These are phyloP conservation scores for Pichia inconspicua DNA, from an alignment of 1,139 yeast species.

Conservation along the genomic window DNA sequence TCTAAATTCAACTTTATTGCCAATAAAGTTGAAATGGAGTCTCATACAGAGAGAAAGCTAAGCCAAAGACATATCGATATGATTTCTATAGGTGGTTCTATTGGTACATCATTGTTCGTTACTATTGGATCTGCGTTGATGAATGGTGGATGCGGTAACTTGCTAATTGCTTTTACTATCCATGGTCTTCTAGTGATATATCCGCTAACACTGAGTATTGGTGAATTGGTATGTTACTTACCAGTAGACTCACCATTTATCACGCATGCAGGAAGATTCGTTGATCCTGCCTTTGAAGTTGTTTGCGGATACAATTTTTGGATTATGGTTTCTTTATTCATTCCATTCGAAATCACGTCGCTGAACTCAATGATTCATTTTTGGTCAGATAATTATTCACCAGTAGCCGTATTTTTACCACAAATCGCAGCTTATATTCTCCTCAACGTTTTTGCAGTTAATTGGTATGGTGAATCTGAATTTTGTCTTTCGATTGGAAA, in stretches of 20 bases:
- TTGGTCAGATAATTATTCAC: conserved; percentile 43
- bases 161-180: conserved; percentile 51
- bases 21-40: not conserved
- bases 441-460: conserved; percentile 36
- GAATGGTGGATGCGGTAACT: conserved; percentile 69
- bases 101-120: conserved; percentile 71
- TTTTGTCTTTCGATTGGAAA: conserved; percentile 53
- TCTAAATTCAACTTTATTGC: not conserved
- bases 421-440: conserved; percentile 31
- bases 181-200: conserved; percentile 35
- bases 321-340: conserved; percentile 40
- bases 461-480: conserved; percentile 53
- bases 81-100: conserved; percentile 73
- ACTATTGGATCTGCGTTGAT: conserved; percentile 62
- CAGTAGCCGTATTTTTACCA: conserved; percentile 39
- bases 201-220: conserved; percentile 38
- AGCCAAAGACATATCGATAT: conserved; percentile 61
- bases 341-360: conserved; percentile 46
- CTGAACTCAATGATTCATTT: conserved; percentile 43
- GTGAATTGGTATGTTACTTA: conserved; percentile 42
- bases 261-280: conserved; percentile 44
- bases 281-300: conserved; percentile 45
- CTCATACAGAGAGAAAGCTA: conserved; percentile 10
- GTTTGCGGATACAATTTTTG: conserved; percentile 41
- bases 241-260: conserved; percentile 45